phyloP scores from a whole-genome alignment of 2,329 filamentous ascomycete genomes.

The Nakataea oryzae region DNA sequence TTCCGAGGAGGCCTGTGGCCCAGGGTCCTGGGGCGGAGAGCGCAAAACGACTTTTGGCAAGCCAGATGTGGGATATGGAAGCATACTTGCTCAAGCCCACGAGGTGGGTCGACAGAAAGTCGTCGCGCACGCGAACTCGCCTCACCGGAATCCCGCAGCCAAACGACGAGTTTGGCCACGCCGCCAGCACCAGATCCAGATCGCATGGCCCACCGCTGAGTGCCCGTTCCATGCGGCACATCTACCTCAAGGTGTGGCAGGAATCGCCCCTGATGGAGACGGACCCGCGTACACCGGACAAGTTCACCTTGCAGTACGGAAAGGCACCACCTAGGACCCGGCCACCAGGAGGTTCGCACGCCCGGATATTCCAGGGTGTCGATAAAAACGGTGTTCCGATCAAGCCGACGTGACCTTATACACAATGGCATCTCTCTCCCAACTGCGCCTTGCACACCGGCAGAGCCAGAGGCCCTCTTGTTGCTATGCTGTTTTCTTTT shows the following conservation, averaged over 20 bases:
- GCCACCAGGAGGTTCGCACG: neutral
- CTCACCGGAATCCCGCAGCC: neutral
- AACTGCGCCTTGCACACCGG: neutral
- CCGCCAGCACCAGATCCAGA: neutral
- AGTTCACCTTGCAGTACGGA: neutral
- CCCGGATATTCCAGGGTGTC: neutral
- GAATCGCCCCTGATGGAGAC: neutral
- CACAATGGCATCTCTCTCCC: neutral
- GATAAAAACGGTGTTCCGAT: neutral
- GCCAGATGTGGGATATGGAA: slow-evolving; percentile 2
- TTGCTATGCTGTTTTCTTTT: neutral
- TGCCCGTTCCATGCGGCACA: neutral
- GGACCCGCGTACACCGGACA: neutral
- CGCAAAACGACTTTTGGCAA: neutral
- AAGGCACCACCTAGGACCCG: neutral
- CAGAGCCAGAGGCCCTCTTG: neutral
- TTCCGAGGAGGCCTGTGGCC: slow-evolving; percentile 23
- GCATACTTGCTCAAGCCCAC: slow-evolving; percentile 2
- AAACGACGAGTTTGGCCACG: slow-evolving; percentile 3
- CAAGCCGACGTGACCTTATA: neutral
- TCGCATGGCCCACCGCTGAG: neutral
- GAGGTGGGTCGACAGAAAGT: slow-evolving; percentile 3
- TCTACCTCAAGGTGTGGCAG: neutral
- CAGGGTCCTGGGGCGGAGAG: neutral
- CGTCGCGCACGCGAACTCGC: neutral